Evolutionary conservation across 2,329 filamentous ascomycete species (phyloP).

Genomic region (Colletotrichum noveboracense): DNA sequence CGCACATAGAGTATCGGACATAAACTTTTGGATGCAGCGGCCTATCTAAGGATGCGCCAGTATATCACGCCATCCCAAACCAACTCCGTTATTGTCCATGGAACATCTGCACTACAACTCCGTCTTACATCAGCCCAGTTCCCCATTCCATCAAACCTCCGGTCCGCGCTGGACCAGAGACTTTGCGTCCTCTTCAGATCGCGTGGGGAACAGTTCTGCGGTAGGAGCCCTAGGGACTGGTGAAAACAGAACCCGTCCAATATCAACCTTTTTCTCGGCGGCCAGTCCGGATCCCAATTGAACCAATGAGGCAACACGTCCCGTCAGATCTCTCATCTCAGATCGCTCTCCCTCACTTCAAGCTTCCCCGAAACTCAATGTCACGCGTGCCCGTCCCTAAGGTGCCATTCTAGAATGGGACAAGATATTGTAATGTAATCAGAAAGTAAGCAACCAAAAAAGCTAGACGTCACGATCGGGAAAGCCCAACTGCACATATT

Average conservation of each 20-base stretch:
- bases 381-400: neutral
- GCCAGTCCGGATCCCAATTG: neutral
- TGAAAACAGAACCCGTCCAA: neutral
- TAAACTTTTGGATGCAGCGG: no score
- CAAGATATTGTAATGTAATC: neutral
- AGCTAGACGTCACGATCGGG: neutral
- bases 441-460: neutral
- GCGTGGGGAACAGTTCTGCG: neutral
- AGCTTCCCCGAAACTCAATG: neutral
- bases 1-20: neutral
- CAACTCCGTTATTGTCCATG: neutral
- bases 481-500: neutral
- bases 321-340: neutral
- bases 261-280: neutral
- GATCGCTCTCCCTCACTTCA: neutral
- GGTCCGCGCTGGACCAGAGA: neutral
- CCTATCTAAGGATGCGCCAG: no score
- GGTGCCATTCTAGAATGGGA: neutral
- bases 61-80: neutral
- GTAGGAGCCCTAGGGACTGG: rapidly evolving
- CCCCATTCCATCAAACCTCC: neutral
- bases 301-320: neutral
- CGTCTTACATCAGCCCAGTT: neutral
- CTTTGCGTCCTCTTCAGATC: neutral
- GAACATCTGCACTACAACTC: neutral